A percentile compares a stretch with the other conserved stretches of the same genome.
These are phyloP conservation scores for Wickerhamiella parazyma DNA, from an alignment of 805 yeast genomes.

Conservation along the genomic window DNA sequence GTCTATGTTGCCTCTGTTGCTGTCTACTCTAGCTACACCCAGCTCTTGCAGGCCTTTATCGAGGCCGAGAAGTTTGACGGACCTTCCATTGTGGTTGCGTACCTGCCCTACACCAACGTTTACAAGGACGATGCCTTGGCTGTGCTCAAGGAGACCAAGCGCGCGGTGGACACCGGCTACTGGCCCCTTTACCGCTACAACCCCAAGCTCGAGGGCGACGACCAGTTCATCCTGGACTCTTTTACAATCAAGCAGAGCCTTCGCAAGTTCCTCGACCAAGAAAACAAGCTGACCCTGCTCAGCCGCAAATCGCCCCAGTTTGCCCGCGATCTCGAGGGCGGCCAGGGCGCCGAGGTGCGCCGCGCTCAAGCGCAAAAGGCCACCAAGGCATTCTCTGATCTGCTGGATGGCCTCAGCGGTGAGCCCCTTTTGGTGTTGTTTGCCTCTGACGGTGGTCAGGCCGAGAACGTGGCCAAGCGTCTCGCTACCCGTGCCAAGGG, in stretches of 20 bases:
- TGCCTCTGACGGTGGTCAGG: constrained; percentile 90
- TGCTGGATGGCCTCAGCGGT: constrained; percentile 78
- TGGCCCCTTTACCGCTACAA: constrained; percentile 90
- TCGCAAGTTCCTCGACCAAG: constrained; percentile 71
- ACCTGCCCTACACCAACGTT: constrained; percentile 54
- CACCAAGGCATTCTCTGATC: constrained; percentile 58
- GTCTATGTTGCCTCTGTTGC: constrained; percentile 92
- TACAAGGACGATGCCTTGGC: constrained; percentile 54
- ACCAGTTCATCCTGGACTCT: constrained; percentile 72
- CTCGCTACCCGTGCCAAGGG: constrained; percentile 65
- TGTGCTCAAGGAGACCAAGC: constrained; percentile 73
- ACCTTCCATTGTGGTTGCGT: constrained; percentile 83
- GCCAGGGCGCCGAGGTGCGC: constrained; percentile 48
- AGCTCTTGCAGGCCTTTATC: constrained; percentile 70
- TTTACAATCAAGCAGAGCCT: constrained; percentile 64
- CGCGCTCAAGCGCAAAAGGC: constrained; percentile 52
- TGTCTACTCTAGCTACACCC: constrained; percentile 85
- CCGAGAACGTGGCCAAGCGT: constrained; percentile 67
- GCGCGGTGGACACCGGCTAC: constrained; percentile 84
- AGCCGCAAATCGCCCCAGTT: constrained; percentile 59
- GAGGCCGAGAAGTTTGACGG: constrained; percentile 87
- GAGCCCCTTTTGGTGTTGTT: constrained; percentile 79
- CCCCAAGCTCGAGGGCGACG: constrained; percentile 42
- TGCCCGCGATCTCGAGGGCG: constrained; percentile 54
- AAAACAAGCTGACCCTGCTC: constrained; percentile 70